Percentiles rank a stretch among this genome's conserved stretches.
phyloP scores from a whole-genome alignment of 75 land plant genomes.

The Chamaecyparis obtusa region DNA sequence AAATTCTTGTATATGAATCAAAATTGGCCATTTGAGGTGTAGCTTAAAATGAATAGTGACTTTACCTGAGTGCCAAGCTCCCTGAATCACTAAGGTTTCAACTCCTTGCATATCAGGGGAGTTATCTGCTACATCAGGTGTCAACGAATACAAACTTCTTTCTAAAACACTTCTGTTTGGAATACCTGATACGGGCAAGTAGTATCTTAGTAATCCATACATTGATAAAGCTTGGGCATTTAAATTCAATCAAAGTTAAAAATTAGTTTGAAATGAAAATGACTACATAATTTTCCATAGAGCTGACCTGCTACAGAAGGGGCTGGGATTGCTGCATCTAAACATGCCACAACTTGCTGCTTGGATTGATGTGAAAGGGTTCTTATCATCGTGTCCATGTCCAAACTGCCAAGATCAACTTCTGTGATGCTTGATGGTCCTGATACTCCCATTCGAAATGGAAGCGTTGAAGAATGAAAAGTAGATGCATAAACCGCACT shows the following conservation, averaged over 20 bases:
- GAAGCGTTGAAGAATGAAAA: conserved; percentile 61
- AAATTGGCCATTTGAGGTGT: neutral
- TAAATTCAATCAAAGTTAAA: neutral
- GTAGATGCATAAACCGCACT: conserved; percentile 95
- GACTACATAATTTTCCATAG: neutral
- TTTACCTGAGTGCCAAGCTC: conserved; percentile 64
- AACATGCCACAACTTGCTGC: conserved; percentile 57
- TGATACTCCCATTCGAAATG: conserved; percentile 67
- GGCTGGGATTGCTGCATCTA: conserved; percentile 78
- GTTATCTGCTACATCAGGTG: conserved; percentile 54
- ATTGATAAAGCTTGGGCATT: neutral
- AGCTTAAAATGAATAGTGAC: neutral
- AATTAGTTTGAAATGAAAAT: neutral
- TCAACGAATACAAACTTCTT: conserved; percentile 53
- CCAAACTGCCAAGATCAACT: conserved; percentile 51
- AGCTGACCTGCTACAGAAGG: conserved; percentile 63
- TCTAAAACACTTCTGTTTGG: conserved; percentile 27
- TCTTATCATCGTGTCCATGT: conserved; percentile 47
- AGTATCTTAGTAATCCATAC: neutral
- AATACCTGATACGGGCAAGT: conserved; percentile 21
- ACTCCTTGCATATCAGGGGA: conserved; percentile 38
- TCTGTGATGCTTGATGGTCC: conserved; percentile 43
- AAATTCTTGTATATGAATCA: neutral
- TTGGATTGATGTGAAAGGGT: conserved; percentile 53
- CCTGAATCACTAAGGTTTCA: conserved; percentile 62